Percentiles rank a stretch among this genome's conserved stretches.
Evolutionary conservation across 2,329 filamentous ascomycete genomes (phyloP).

Genomic region (Penicillium sp.): DNA sequence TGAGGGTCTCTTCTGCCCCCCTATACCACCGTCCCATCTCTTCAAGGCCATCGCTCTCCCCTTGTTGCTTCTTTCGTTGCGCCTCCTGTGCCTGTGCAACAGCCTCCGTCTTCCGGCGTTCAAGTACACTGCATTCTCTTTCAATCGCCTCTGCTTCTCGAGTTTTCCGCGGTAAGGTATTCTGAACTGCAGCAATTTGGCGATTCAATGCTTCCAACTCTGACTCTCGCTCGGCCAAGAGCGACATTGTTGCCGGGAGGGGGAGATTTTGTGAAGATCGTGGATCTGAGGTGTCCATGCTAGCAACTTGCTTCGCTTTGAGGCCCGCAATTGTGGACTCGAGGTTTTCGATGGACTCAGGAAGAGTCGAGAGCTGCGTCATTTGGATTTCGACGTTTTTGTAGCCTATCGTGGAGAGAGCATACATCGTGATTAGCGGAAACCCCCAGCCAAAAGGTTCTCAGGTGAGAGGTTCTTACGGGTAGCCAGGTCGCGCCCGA

Average conservation of each 20-base stretch:
- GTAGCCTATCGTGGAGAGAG: conserved; percentile 47
- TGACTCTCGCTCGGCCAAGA: conserved; percentile 45
- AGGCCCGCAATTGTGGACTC: conserved; percentile 55
- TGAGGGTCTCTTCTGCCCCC: conserved; percentile 46
- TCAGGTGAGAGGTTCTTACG: conserved; percentile 37
- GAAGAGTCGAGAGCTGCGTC: conserved; percentile 55
- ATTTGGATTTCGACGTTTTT: conserved; percentile 59
- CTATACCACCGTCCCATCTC: conserved; percentile 53
- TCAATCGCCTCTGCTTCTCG: conserved; percentile 51
- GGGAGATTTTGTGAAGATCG: conserved; percentile 45
- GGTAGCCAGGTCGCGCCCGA: conserved; percentile 67
- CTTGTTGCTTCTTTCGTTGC: conserved; percentile 47
- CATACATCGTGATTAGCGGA: neutral
- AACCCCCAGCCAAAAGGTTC: neutral
- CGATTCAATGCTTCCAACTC: conserved; percentile 47
- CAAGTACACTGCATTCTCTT: conserved; percentile 47
- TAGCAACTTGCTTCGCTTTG: conserved; percentile 61
- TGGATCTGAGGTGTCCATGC: conserved; percentile 61
- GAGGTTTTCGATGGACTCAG: conserved; percentile 56
- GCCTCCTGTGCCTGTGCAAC: conserved; percentile 53
- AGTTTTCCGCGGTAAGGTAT: conserved; percentile 47
- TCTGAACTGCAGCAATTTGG: conserved; percentile 49
- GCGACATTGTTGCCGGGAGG: conserved; percentile 44
- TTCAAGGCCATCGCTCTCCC: conserved; percentile 51
- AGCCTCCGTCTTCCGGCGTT: conserved; percentile 50